These are phyloP conservation scores for Zygoascus hellenicus DNA, from an alignment of 1,139 yeast genomes.

Conservation along the genomic window DNA sequence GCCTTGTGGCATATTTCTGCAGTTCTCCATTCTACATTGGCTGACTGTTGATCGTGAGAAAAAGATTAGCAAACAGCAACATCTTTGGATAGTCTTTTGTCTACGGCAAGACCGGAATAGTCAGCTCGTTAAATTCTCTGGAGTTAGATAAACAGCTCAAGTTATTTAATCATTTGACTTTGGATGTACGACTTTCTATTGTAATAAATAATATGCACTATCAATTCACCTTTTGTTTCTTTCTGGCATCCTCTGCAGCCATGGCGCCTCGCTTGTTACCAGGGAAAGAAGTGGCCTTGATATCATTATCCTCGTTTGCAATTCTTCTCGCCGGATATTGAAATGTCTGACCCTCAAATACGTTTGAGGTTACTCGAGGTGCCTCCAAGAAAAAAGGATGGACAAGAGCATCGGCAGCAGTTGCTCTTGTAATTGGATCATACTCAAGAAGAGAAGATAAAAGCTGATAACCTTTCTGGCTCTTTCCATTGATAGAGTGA, in stretches of 20 bases:
- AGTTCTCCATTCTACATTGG: too few species aligned
- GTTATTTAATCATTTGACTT: too few species aligned
- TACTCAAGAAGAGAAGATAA: slow-evolving; percentile 62
- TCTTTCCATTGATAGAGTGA: slow-evolving; percentile 68
- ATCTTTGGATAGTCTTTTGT: too few species aligned
- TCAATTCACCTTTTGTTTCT: slow-evolving; percentile 19
- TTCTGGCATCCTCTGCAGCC: slow-evolving; percentile 21
- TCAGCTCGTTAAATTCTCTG: too few species aligned
- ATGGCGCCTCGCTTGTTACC: slow-evolving; percentile 21
- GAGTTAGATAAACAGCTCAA: too few species aligned
- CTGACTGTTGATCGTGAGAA: too few species aligned
- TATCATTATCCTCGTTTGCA: slow-evolving; percentile 36
- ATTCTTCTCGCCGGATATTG: slow-evolving; percentile 39
- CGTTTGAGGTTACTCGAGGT: slow-evolving; percentile 61
- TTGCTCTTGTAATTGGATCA: slow-evolving; percentile 75
- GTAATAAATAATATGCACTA: background rate
- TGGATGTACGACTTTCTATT: background rate
- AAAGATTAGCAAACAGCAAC: too few species aligned
- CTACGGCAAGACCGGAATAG: too few species aligned
- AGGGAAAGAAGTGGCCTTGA: slow-evolving; percentile 28
- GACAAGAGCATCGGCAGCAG: slow-evolving; percentile 66
- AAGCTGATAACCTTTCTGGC: slow-evolving; percentile 60
- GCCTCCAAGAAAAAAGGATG: slow-evolving; percentile 69
- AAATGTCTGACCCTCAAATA: slow-evolving; percentile 33
- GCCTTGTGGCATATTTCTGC: too few species aligned